Evolutionary conservation across 2,329 filamentous ascomycete species (phyloP), one percentile per base, ranked within the genome.

Genomic region (Lasiodiplodia citricola): DNA sequence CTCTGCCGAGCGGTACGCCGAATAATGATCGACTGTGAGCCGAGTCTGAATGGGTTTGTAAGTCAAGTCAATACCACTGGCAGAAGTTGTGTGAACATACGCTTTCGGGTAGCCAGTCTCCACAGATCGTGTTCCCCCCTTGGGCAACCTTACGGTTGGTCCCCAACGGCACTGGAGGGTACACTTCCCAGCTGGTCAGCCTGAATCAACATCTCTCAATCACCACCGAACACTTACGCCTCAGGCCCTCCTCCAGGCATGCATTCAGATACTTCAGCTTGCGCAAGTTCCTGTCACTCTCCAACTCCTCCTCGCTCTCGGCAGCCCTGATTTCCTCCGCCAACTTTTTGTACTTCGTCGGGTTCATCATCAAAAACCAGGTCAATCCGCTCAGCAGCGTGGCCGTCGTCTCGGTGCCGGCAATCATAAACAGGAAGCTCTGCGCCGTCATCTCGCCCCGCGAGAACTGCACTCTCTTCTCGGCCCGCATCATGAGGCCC

Each of bases 191-290:
- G n/a, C 16, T 28, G 8, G n/a, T 58, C 4, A 44, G 21, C n/a
- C 10, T 28, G 14, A 4, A 79, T 10, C 83, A 76, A 3, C 85
- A 73, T 1, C 76, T 79, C 73, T 85, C 28, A 83, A 64, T 83
- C 78, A 7, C 85, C 75, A 68, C 81, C n/a, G 13, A 16, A 47
- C 57, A 25, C 31, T 35, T 47, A 47, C 57, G 10, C 13, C 82
- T 77, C 38, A 83, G 71, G 0, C 75, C 75, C 70, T 84, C 82
- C 41, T 82, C 79, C 7, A 84, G 72, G 47, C 78, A 79, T 0
- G 50, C 63, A 31, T 18, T 18, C 63, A 66, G 23, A 31, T 66
- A 66, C 14, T 28, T 44, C 63, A 66, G 6, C n/a, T 21, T 31
- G 11, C 28, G 14, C 63, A 56, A 6, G 16, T n/a, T 44, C 11